A percentile compares a stretch with the other conserved stretches of the same genome.
Evolutionary conservation across 257 asterid species (phyloP).

Genomic region (Prunella vulgaris): DNA sequence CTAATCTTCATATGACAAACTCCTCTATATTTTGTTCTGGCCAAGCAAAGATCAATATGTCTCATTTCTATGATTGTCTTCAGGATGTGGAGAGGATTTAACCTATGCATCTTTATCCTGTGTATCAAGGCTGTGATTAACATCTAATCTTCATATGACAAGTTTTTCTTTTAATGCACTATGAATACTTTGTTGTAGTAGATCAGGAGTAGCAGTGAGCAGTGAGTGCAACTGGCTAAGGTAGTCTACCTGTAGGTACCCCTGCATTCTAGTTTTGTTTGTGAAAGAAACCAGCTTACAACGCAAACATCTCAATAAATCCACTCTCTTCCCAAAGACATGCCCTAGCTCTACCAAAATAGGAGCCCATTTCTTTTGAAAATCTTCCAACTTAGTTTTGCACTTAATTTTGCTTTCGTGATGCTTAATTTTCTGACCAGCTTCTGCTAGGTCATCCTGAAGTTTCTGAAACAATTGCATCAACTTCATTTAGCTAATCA

Average conservation of each 20-base stretch:
- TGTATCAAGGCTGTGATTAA: not conserved
- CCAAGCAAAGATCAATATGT: constrained; percentile 59
- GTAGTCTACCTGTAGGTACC: not conserved
- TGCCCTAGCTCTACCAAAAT: not conserved
- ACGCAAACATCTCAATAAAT: not conserved
- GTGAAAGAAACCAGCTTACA: not conserved
- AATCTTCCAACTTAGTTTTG: constrained; percentile 1
- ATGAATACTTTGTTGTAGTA: not conserved
- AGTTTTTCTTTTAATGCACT: constrained; percentile 4
- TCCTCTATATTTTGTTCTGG: constrained; percentile 47
- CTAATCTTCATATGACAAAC: not conserved
- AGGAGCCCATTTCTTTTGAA: not conserved
- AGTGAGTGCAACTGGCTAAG: not conserved
- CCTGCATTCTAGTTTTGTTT: not conserved
- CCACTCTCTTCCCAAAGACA: not conserved
- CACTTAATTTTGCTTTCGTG: constrained; percentile 45
- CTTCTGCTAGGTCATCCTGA: constrained; percentile 57
- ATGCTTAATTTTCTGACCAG: constrained; percentile 56
- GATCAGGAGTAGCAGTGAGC: not conserved
- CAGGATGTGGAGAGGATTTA: constrained; percentile 62
- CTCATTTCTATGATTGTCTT: constrained; percentile 81
- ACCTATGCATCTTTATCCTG: not conserved
- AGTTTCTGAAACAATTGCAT: constrained; percentile 45
- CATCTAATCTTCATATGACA: too few relatives aligned
- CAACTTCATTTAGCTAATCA: not conserved